phyloP scores from a whole-genome alignment of 1,139 yeast species.

The Suzukiozyma palmioleophila region DNA sequence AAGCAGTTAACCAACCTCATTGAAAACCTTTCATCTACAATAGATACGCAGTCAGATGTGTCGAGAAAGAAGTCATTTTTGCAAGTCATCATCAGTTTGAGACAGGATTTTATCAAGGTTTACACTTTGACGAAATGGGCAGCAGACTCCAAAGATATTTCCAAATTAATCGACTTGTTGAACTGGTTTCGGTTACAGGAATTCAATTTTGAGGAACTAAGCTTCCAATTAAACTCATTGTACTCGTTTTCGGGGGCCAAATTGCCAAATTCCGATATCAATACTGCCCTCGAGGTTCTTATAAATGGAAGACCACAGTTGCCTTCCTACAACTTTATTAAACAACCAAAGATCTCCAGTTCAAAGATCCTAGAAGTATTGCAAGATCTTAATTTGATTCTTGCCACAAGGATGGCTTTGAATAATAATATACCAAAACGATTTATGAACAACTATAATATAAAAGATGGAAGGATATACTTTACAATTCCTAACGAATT shows the following conservation, averaged over 20 bases:
- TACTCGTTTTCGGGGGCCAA: slow-evolving; percentile 79
- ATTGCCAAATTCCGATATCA: slow-evolving; percentile 82
- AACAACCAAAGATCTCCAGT: slow-evolving; percentile 49
- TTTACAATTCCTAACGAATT: slow-evolving; percentile 65
- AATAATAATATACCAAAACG: slow-evolving; percentile 57
- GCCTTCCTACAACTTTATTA: slow-evolving; percentile 59
- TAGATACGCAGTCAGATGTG: slow-evolving; percentile 47
- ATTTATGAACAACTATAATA: slow-evolving; percentile 52
- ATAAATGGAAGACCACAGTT: slow-evolving; percentile 73
- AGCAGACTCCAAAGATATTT: slow-evolving; percentile 62
- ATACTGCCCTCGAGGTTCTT: slow-evolving; percentile 82
- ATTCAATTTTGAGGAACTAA: slow-evolving; percentile 60
- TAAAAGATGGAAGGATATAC: slow-evolving; percentile 73
- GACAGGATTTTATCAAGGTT: slow-evolving; percentile 79
- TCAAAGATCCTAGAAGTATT: slow-evolving; percentile 59
- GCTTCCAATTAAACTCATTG: slow-evolving; percentile 48
- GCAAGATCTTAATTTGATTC: slow-evolving; percentile 63
- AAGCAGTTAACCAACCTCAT: slow-evolving; percentile 59
- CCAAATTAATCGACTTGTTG: slow-evolving; percentile 73
- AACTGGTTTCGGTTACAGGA: slow-evolving; percentile 81
- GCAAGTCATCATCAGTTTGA: slow-evolving; percentile 59
- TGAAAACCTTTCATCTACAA: slow-evolving; percentile 48
- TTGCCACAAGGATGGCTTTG: slow-evolving; percentile 73
- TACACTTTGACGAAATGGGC: slow-evolving; percentile 91
- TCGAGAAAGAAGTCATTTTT: slow-evolving; percentile 64